phyloP scores from a whole-genome alignment of 2,329 filamentous ascomycete genomes.

The Aspergillus floridensis region DNA sequence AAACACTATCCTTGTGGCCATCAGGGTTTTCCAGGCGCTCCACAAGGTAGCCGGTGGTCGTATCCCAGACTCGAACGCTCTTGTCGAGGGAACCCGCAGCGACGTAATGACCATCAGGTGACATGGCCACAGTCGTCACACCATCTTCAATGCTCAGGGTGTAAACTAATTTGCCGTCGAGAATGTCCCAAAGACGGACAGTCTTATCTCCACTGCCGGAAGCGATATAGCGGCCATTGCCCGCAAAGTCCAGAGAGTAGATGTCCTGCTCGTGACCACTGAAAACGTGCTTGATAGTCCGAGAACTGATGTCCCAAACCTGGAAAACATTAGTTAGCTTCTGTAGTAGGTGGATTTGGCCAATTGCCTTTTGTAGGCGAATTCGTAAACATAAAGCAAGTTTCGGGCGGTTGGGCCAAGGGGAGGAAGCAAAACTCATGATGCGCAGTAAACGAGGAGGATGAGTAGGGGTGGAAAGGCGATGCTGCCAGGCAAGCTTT shows the following conservation, averaged over 20 bases:
- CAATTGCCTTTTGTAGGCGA: neutral
- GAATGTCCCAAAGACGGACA: constrained; percentile 94
- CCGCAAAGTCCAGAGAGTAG: constrained; percentile 91
- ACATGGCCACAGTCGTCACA: constrained; percentile 96
- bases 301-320: constrained; percentile 90
- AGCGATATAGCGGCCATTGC: constrained; percentile 89
- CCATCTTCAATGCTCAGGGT: constrained; percentile 93
- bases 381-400: neutral
- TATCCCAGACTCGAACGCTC: constrained; percentile 97
- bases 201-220: constrained; percentile 94
- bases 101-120: constrained; percentile 88
- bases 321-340: constrained; percentile 35
- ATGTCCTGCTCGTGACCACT: constrained; percentile 98
- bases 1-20: constrained; percentile 95
- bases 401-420: neutral
- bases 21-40: constrained; percentile 90
- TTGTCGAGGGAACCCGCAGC: constrained; percentile 95
- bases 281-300: constrained; percentile 88
- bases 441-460: neutral
- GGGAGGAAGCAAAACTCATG: neutral
- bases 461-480: neutral
- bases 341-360: neutral
- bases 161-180: constrained; percentile 75
- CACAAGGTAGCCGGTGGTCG: constrained; percentile 76
- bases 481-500: neutral